A percentile compares a stretch with the other conserved stretches of the same genome.
Conservation (phyloP, 345 rosid species). For the Gossypium longicalyx region DNA sequence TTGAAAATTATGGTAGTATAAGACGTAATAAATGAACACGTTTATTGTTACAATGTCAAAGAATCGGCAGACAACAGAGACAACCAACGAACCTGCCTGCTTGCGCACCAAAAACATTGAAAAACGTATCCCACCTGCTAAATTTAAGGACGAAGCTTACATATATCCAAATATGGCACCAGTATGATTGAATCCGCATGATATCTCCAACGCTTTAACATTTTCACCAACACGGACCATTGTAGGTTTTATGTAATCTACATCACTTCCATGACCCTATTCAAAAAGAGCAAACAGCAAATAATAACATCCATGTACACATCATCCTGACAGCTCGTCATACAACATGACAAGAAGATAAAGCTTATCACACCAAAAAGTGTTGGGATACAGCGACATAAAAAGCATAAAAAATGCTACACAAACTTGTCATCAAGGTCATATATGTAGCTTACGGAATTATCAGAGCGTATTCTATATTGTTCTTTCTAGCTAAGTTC, state of each 20-base stretch:
- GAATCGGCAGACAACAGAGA: neutral
- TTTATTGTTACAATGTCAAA: neutral
- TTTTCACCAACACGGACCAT: conserved; percentile 46
- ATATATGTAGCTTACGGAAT: neutral
- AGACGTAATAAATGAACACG: neutral
- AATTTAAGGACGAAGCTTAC: conserved; percentile 18
- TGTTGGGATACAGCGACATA: neutral
- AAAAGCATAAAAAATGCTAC: neutral
- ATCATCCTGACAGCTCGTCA: neutral
- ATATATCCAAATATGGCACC: conserved; percentile 61
- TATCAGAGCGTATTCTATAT: neutral
- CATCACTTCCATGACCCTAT: conserved; percentile 91
- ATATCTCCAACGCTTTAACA: conserved; percentile 62
- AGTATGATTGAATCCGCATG: conserved; percentile 92
- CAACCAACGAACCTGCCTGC: neutral
- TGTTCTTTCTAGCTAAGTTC: neutral
- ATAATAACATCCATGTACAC: neutral
- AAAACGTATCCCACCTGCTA: neutral
- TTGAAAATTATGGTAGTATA: neutral
- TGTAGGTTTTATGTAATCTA: conserved; percentile 60
- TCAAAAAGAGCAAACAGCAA: neutral
- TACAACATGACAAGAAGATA: neutral
- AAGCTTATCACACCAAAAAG: neutral
- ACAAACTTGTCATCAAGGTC: neutral
- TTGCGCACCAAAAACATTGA: no score